Evolutionary conservation across 352 stramenopile species (phyloP), one percentile per base, ranked within the genome.

Genomic region (Phytophthora ramorum): DNA sequence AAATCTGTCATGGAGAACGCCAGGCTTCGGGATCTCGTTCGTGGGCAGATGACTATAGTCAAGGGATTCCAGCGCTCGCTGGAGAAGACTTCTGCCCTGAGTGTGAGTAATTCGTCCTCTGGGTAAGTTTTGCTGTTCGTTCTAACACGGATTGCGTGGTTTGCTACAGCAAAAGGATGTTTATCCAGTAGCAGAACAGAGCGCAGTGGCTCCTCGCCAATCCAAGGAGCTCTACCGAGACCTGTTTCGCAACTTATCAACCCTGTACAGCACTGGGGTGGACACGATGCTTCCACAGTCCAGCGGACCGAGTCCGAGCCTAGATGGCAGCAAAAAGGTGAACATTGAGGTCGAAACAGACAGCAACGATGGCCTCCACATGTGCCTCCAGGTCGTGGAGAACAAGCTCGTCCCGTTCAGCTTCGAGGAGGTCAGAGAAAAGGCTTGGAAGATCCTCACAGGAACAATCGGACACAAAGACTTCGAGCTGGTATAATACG

Each of bases 301-400:
- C 4, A 68, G 60, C 3, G 40, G 69, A 0, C 44, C 46, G 13
- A 68, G 40, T 24, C 50, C 54, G 49, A 76, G 17, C 35, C 43
- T 55, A 51, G 63, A 45, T 20, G 78, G 51, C 24, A 70, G 43
- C 53, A 60, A 69, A 17, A 81, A 74, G n/a, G 61, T 83, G 12
- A 83, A 81, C 41, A 81, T 85, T 69, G 72, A 83, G 46, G 76
- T 87, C 57, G 62, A 55, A 7, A 73, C 52, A 13, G 73, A 83
- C 44, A 66, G 58, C 48, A 58, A 66, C 12, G 51, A 53, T 38
- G 48, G 41, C 10, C 75, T 71, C 12, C 47, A 67, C 7, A 83
- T 87, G 75, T 76, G 60, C 17, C 69, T 87, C 35, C 73, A 87
- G 35, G 70, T 87, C 26, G 50, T 76, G 13, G 70, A 87, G 58